Percentiles rank a stretch among this genome's conserved stretches.
Evolutionary conservation across 345 rosid species (phyloP).

Genomic region (Gossypium sturtianum): DNA sequence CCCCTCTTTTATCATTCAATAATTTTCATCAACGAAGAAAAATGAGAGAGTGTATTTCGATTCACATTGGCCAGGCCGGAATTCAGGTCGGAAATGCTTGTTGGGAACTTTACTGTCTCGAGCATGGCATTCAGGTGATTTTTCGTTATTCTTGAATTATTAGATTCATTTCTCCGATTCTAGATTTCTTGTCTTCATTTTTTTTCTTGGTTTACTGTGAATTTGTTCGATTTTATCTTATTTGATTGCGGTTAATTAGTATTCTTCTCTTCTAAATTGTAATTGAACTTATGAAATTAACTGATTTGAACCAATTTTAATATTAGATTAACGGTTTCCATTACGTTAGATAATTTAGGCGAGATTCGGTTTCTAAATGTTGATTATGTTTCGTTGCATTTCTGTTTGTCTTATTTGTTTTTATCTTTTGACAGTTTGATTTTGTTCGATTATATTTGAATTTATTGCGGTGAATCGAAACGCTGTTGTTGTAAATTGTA

Average conservation of each 20-base stretch:
- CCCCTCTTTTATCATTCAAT: background rate
- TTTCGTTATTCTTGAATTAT: background rate
- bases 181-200: background rate
- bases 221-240: background rate
- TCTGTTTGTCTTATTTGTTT: background rate
- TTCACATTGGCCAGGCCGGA: slow-evolving; percentile 56
- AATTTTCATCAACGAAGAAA: background rate
- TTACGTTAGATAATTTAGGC: background rate
- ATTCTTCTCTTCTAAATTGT: background rate
- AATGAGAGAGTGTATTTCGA: slow-evolving; percentile 55
- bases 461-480: too few species aligned
- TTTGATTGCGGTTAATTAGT: background rate
- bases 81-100: slow-evolving; percentile 59
- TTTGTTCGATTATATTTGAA: background rate
- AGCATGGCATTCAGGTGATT: slow-evolving; percentile 45
- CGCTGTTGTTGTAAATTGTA: background rate
- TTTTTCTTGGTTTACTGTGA: background rate
- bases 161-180: background rate
- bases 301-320: background rate
- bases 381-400: background rate
- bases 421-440: too few species aligned
- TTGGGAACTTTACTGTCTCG: slow-evolving; percentile 55
- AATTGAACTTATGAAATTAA: background rate
- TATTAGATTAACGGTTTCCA: background rate
- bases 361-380: background rate